phyloP scores from a whole-genome alignment of 768 basidiomycete species.

The Tricholoma hemisulphureum region DNA sequence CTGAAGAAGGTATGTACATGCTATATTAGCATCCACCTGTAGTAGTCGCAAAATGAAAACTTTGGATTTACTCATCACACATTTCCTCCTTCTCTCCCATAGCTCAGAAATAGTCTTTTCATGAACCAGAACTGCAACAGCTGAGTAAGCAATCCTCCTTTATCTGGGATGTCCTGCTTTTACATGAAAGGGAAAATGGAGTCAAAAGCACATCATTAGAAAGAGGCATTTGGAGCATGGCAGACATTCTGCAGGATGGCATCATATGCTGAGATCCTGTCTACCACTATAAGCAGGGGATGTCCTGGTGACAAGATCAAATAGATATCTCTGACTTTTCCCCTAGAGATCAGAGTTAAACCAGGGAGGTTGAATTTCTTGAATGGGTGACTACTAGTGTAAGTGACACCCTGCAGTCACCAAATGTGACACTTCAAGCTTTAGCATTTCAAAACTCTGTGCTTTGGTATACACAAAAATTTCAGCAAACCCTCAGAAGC shows the following conservation, averaged over 20 bases:
- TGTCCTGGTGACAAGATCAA: conserved; percentile 56
- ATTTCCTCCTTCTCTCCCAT: not conserved
- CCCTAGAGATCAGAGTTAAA: conserved; percentile 74
- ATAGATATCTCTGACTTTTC: conserved; percentile 98
- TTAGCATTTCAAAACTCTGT: no score
- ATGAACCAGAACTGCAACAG: conserved; percentile 98
- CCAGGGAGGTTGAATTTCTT: conserved; percentile 57
- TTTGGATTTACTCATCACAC: not conserved
- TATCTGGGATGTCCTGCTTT: conserved; percentile 86
- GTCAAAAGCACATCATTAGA: conserved; percentile 10
- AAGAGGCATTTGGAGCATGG: not conserved
- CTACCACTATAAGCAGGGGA: conserved; percentile 91
- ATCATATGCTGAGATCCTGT: conserved; percentile 96
- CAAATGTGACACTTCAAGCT: no score
- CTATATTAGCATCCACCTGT: not conserved
- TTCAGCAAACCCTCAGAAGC: no score
- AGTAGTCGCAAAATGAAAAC: no score
- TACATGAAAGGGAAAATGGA: not conserved
- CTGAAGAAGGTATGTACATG: not conserved
- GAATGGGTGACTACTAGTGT: no score
- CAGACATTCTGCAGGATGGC: conserved; percentile 86
- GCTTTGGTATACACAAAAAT: no score
- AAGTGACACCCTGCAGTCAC: no score
- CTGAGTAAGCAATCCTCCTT: conserved; percentile 85
- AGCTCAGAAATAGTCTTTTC: conserved; percentile 22